Percentiles rank a stretch among this genome's conserved stretches.
Conservation (phyloP, 192 early-diverging fungal species). For the Backusella morwellensis region DNA sequence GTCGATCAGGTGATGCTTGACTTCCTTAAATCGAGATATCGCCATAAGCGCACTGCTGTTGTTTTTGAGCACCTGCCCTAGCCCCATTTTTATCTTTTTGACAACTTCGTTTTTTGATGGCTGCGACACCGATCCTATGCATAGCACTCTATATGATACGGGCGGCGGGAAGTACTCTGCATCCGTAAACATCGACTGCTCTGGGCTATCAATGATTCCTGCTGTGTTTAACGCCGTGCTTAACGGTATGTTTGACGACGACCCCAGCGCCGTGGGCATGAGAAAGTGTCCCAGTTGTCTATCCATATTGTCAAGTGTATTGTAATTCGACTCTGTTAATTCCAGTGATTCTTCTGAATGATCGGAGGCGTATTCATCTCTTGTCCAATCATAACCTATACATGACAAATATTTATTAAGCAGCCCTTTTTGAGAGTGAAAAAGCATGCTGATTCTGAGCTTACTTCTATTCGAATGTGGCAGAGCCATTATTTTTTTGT, state of each 20-base stretch:
- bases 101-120: slow-evolving; percentile 23
- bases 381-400: background rate
- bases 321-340: background rate
- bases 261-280: background rate
- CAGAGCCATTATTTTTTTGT: background rate
- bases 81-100: slow-evolving; percentile 25
- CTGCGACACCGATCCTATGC: slow-evolving; percentile 20
- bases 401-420: background rate
- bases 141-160: slow-evolving; percentile 25
- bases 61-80: slow-evolving; percentile 12
- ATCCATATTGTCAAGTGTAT: background rate
- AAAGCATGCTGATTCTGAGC: background rate
- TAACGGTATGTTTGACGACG: background rate
- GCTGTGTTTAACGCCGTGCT: background rate
- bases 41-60: background rate
- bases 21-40: slow-evolving; percentile 16
- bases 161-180: slow-evolving; percentile 1
- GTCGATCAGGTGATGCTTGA: slow-evolving; percentile 23
- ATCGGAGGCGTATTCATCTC: background rate
- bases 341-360: slow-evolving; percentile 7
- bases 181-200: background rate
- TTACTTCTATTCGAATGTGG: background rate
- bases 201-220: background rate
- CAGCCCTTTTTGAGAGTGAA: background rate
- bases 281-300: background rate